Base-by-base conservation (phyloP, 768 basidiomycete genomes). In the Hemileccinum rubropunctum region DNA sequence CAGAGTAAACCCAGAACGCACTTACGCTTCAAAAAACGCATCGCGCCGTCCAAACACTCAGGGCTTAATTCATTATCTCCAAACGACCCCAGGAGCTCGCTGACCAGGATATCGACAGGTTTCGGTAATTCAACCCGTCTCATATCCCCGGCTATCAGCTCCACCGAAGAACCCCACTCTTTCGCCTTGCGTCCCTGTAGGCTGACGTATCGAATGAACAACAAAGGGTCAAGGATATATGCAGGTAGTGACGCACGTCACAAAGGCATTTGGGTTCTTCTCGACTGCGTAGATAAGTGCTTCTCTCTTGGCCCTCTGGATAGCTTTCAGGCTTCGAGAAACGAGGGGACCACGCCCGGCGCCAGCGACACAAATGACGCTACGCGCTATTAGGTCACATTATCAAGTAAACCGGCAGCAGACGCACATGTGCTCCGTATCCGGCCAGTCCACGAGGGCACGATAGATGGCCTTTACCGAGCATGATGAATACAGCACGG, bases 41-140 rank as follows among this genome's bases (percentile, higher is more conserved):
- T 83, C 9, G 92, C 95, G 12, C 97, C 97, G 65, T 99, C 97
- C 32, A 99, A 74, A 70, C 97, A 99, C 68, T 99, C 97, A 0
- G 97, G 97, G 63, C 93, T 95, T 42, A 98, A 81, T 67, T 99
- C 97, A 52, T 99, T 99, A 70, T 99, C 97, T 2, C 95, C 97
- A 72, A 99, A 98, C 4, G 92, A 95, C 4, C 97, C 97, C 59
- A 99, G 71, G 18, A 99, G 79, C 68, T 99, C 97, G 71, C 90
- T 95, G 61, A 99, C 86, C 50, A 99, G 73, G 54, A 99, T 91
- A 67, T 98, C 97, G 26, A 83, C 93, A 57, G 80, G 77, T 59
- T 97, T 91, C 6, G 95, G 94, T 1, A 95, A 70, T 9, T 84
- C 76, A 38, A 97, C 73, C 23, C 73, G 73, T 14, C 97, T 79